A percentile compares a stretch with the other conserved stretches of the same genome.
phyloP scores from a whole-genome alignment of 139 green algal genomes.

The Dunaliella primolecta region DNA sequence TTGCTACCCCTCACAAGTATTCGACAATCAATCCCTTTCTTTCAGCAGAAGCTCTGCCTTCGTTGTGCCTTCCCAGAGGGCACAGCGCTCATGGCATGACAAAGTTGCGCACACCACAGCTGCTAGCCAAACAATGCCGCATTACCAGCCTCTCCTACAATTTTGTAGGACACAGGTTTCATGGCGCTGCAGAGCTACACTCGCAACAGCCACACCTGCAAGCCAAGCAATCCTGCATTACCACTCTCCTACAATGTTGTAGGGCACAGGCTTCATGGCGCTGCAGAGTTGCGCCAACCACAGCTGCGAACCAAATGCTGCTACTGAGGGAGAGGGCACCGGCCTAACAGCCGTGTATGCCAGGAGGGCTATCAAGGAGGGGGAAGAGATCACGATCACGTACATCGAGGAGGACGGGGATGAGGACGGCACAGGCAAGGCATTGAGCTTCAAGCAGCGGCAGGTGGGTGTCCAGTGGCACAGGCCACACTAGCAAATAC shows the following conservation, averaged over 20 bases:
- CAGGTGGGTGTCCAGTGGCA: constrained; percentile 64
- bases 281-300: constrained; percentile 91
- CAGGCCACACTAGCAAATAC: constrained; percentile 78
- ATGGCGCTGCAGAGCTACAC: constrained; percentile 80
- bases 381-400: constrained; percentile 72
- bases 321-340: constrained; percentile 48
- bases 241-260: too few species aligned
- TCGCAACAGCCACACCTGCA: constrained; percentile 93
- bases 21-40: too few species aligned
- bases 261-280: constrained; percentile 82
- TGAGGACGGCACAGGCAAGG: not conserved
- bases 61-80: too few species aligned
- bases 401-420: constrained; percentile 69
- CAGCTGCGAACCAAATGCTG: constrained; percentile 77
- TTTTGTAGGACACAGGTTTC: constrained; percentile 85
- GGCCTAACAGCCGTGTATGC: constrained; percentile 56
- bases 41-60: too few species aligned
- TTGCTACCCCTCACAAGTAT: too few species aligned
- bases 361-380: constrained; percentile 40
- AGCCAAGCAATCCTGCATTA: too few species aligned
- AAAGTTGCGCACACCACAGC: constrained; percentile 88
- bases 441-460: constrained; percentile 26
- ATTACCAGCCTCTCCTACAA: too few species aligned
- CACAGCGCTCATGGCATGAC: constrained; percentile 82
- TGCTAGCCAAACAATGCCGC: constrained; percentile 86